phyloP scores from a whole-genome alignment of 139 green algal genomes.

The Haematococcus sp. region DNA sequence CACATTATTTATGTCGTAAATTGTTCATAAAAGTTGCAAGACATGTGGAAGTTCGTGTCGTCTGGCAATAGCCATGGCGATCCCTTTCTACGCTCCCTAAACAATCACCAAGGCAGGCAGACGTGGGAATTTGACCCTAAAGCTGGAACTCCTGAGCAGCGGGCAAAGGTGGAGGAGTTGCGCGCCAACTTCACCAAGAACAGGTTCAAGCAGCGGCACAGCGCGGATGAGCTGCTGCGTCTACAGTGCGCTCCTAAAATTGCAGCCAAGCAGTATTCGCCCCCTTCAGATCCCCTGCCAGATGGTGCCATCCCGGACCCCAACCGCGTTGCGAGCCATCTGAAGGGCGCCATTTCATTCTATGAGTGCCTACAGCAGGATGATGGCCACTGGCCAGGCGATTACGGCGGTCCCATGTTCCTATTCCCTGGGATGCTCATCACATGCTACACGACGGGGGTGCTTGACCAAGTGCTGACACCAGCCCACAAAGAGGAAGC shows the following conservation, averaged over 20 bases:
- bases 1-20: too few species aligned
- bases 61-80: slow-evolving; percentile 26
- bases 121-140: slow-evolving; percentile 80
- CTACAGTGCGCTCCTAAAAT: slow-evolving; percentile 44
- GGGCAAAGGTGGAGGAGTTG: slow-evolving; percentile 55
- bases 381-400: slow-evolving; percentile 94
- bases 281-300: slow-evolving; percentile 2
- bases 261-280: slow-evolving; percentile 2
- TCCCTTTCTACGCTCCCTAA: slow-evolving; percentile 53
- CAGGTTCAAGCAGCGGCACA: slow-evolving; percentile 71
- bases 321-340: slow-evolving; percentile 40
- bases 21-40: neutral
- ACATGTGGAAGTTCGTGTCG: slow-evolving; percentile 63
- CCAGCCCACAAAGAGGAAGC: slow-evolving; percentile 65
- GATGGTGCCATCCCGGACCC: slow-evolving; percentile 19
- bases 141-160: slow-evolving; percentile 66
- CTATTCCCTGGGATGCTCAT: slow-evolving; percentile 96
- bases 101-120: slow-evolving; percentile 71
- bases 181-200: slow-evolving; percentile 60
- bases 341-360: slow-evolving; percentile 71
- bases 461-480: slow-evolving; percentile 74
- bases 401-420: slow-evolving; percentile 99
- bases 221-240: slow-evolving; percentile 83
- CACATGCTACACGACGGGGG: slow-evolving; percentile 71
- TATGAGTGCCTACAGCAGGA: slow-evolving; percentile 84